Percentiles rank a stretch among this genome's conserved stretches.
Evolutionary conservation across 2,329 filamentous ascomycete species (phyloP).

Genomic region (Rutstroemia sydowiana): DNA sequence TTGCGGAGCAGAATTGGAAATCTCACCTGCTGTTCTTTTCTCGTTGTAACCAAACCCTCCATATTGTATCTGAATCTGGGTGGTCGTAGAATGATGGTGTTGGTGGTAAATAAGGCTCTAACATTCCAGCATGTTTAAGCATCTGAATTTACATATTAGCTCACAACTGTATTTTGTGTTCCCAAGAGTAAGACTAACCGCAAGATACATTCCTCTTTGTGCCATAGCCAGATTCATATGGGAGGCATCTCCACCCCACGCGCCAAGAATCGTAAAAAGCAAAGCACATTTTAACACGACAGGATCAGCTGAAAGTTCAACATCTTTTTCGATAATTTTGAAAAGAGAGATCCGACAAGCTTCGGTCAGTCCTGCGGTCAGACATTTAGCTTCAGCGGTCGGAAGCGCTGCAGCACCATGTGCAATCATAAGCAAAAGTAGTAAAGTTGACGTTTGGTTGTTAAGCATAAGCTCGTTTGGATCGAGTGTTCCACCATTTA

Average conservation of each 20-base stretch:
- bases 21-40: conserved; percentile 56
- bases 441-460: conserved; percentile 56
- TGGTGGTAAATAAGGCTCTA: conserved; percentile 45
- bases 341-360: conserved; percentile 66
- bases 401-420: conserved; percentile 62
- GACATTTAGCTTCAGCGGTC: conserved; percentile 54
- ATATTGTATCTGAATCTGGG: conserved; percentile 42
- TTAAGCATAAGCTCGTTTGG: conserved; percentile 61
- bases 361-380: conserved; percentile 61
- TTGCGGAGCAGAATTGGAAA: background rate
- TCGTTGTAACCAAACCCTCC: conserved; percentile 57
- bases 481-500: conserved; percentile 52
- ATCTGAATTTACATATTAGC: conserved; percentile 46
- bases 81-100: conserved; percentile 36
- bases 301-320: conserved; percentile 59
- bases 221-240: conserved; percentile 72
- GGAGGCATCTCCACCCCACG: conserved; percentile 72
- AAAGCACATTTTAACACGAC: conserved; percentile 58
- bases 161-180: too few relatives aligned
- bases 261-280: conserved; percentile 59
- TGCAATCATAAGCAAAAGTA: conserved; percentile 66
- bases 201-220: conserved; percentile 65
- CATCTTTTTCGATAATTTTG: conserved; percentile 64
- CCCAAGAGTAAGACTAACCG: conserved; percentile 37
- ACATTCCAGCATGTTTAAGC: conserved; percentile 61